Conservation (phyloP, 495 filamentous ascomycete species). For the Chaetomium fimeti region DNA sequence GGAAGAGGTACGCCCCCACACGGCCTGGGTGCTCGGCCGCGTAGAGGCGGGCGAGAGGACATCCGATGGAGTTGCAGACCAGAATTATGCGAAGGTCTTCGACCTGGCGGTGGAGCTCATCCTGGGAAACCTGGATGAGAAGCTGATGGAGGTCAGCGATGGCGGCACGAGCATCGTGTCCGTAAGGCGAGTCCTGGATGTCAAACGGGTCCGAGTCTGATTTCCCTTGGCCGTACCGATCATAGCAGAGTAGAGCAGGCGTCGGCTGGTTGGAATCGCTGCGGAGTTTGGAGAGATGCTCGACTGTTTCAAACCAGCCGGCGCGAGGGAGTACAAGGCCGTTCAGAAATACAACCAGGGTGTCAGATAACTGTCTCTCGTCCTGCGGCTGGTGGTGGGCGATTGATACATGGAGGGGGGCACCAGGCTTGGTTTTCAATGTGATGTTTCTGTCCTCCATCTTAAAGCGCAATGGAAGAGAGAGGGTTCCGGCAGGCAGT, state of each 20-base stretch:
- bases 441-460: conserved; percentile 26
- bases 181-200: conserved; percentile 45
- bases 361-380: conserved; percentile 25
- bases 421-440: conserved; percentile 30
- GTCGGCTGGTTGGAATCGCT: conserved; percentile 36
- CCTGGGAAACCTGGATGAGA: conserved; percentile 40
- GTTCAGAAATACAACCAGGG: conserved; percentile 63
- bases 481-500: not conserved
- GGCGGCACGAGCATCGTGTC: conserved; percentile 52
- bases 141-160: conserved; percentile 55
- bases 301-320: conserved; percentile 50
- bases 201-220: conserved; percentile 58
- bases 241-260: conserved; percentile 55
- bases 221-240: conserved; percentile 63
- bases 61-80: conserved; percentile 60
- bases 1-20: conserved; percentile 52
- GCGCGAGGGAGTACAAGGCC: conserved; percentile 55
- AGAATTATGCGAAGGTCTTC: conserved; percentile 42
- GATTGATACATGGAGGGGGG: conserved; percentile 25
- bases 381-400: conserved; percentile 9
- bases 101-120: conserved; percentile 7
- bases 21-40: conserved; percentile 45
- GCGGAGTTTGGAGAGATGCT: conserved; percentile 39
- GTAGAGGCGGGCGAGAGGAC: conserved; percentile 58
- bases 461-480: not conserved